A percentile compares a stretch with the other conserved stretches of the same genome.
These are phyloP conservation scores for Penicillium expansum DNA, from an alignment of 2,329 filamentous ascomycete genomes.

Conservation along the genomic window DNA sequence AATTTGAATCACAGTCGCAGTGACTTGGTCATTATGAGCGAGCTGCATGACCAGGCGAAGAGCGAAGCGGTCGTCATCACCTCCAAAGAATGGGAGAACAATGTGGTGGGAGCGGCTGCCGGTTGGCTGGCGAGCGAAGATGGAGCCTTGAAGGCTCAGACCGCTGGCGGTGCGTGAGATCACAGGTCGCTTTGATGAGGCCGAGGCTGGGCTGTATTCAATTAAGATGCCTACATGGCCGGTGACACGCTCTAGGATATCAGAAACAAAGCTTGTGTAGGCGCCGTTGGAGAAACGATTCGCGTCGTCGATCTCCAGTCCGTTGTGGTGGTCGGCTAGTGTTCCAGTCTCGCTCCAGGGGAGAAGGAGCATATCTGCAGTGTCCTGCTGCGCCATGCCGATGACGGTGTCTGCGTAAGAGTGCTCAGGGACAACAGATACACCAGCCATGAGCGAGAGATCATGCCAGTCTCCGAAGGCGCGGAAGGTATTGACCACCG, in stretches of 20 bases:
- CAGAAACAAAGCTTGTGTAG: conserved; percentile 72
- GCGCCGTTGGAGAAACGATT: conserved; percentile 58
- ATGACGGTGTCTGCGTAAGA: conserved; percentile 77
- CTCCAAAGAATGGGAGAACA: conserved; percentile 84
- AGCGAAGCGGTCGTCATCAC: conserved; percentile 75
- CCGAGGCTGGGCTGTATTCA: conserved; percentile 63
- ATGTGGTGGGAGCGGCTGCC: conserved; percentile 73
- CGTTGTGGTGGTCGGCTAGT: conserved; percentile 62
- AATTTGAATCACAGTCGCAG: conserved; percentile 70
- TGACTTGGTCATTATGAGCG: conserved; percentile 73
- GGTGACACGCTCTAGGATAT: conserved; percentile 60
- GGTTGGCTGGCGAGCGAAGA: conserved; percentile 58
- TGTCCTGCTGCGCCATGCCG: conserved; percentile 66
- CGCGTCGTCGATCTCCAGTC: conserved; percentile 52
- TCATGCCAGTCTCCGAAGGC: conserved; percentile 83
- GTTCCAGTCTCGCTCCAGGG: conserved; percentile 86
- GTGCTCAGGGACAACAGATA: conserved; percentile 73
- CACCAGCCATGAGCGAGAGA: conserved; percentile 75
- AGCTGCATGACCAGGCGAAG: conserved; percentile 81
- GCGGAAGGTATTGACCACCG: conserved; percentile 86
- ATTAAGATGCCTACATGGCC: conserved; percentile 77
- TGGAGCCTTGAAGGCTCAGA: conserved; percentile 59
- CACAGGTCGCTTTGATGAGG: conserved; percentile 25
- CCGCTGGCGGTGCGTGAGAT: conserved; percentile 51
- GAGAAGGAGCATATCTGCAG: conserved; percentile 72